phyloP scores from a whole-genome alignment of 345 rosid genomes.

The Psidium friedrichsthalianum region DNA sequence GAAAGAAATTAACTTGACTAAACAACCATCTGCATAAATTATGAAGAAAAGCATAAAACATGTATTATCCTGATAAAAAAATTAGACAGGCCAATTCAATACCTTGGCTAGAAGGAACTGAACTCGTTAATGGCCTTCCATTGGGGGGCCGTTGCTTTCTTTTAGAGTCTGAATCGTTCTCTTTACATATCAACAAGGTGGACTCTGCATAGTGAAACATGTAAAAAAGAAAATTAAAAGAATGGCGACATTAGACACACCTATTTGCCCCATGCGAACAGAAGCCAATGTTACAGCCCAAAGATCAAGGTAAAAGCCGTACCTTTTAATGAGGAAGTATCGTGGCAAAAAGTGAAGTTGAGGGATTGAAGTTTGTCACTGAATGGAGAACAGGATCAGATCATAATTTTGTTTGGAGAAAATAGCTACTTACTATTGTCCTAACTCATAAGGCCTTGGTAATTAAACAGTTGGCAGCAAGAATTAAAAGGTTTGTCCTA shows the following conservation, averaged over 20 bases:
- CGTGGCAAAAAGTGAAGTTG: background rate
- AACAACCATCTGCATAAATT: background rate
- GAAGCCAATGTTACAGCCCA: background rate
- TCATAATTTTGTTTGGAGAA: background rate
- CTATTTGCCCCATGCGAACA: background rate
- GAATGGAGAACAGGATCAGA: background rate
- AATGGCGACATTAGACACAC: background rate
- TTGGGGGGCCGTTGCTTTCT: conserved; percentile 1
- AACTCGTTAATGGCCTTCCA: conserved; percentile 23
- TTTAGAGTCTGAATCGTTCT: conserved; percentile 7
- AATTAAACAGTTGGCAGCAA: background rate
- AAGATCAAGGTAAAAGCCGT: background rate
- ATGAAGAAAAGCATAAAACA: background rate
- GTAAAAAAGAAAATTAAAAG: background rate
- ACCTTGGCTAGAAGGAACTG: conserved; percentile 55
- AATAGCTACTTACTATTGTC: background rate
- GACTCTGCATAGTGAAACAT: conserved; percentile 20
- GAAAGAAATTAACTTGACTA: background rate
- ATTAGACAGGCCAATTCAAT: background rate
- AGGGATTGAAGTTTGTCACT: background rate
- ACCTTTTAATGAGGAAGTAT: conserved; percentile 16
- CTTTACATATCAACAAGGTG: conserved; percentile 19
- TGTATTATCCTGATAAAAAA: background rate
- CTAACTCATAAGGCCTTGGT: background rate
- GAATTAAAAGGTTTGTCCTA: background rate